Evolutionary conservation across 352 stramenopile species (phyloP), one percentile per base, ranked within the genome.

Genomic region (Pythium rhizo-oryzae): DNA sequence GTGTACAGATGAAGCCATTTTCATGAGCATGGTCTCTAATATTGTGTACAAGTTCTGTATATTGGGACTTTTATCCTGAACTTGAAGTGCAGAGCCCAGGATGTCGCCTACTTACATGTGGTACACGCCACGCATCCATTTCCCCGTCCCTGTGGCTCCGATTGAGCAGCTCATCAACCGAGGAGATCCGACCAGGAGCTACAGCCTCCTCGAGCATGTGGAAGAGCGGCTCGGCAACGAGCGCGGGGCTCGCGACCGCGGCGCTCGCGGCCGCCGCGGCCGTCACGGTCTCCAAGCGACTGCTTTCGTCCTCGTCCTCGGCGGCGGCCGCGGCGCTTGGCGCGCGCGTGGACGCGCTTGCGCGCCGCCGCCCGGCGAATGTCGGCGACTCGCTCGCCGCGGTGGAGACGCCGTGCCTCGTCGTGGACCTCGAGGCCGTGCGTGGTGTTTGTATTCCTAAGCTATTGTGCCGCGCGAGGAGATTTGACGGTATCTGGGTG

Each of bases 391-490:
- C 71, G 7, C 54, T 92, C 37, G 66, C 71, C 12, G 69, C 41
- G 24, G 59, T 92, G 37, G 82, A 90, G 66, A 93, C 85, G 52
- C 85, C 85, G 8, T 89, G 81, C 63, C 66, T 93, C 6, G 67
- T 87, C 24, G 79, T 93, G 18, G 82, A 93, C 59, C 59, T 90
- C 21, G 79, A 87, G 56, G 82, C 81, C 44, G 69, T 87, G 24
- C 49, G 76, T 56, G n/a, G n/a, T n/a, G n/a, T n/a, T n/a, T n/a
- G n/a, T n/a, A n/a, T n/a, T n/a, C n/a, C n/a, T n/a, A n/a, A n/a
- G n/a, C n/a, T n/a, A n/a, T n/a, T n/a, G n/a, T n/a, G n/a, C n/a
- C n/a, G n/a, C n/a, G n/a, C n/a, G n/a, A n/a, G n/a, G 15, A 15
- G 4, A 7, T 43, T 25, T 25, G 13, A 16, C 12, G 35, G 35